Conservation (phyloP, 75 land plant species). For the Larix kaempferi region DNA sequence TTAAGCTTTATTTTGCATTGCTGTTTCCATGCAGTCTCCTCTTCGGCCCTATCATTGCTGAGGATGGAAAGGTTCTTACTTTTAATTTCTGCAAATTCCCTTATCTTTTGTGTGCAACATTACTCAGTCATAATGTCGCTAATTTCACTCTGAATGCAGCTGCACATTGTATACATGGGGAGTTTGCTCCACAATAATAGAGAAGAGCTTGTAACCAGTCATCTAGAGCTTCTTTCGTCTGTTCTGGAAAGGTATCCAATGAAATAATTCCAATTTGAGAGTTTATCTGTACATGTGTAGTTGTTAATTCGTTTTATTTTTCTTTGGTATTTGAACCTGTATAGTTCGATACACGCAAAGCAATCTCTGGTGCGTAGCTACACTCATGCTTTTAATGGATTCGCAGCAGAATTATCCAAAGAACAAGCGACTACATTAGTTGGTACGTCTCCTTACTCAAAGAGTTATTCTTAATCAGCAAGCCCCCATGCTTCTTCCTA, state of each 20-base stretch:
- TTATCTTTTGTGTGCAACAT: no score
- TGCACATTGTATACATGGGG: constrained; percentile 73
- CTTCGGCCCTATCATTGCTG: no score
- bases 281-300: no score
- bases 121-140: no score
- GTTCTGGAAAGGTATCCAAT: constrained; percentile 54
- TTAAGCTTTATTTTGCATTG: no score
- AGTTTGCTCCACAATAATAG: constrained; percentile 21
- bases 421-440: constrained; percentile 48
- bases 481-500: no score
- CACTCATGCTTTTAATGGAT: constrained; percentile 64
- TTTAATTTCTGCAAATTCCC: no score
- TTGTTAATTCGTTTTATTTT: background rate
- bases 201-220: constrained; percentile 23
- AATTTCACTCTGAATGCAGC: constrained; percentile 15
- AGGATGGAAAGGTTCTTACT: no score
- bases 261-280: background rate
- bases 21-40: no score
- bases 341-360: constrained; percentile 46
- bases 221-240: constrained; percentile 49
- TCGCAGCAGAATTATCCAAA: constrained; percentile 68
- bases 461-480: background rate
- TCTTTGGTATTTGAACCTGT: background rate
- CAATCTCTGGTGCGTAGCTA: constrained; percentile 51
- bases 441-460: constrained; percentile 18